Evolutionary conservation across 768 basidiomycete genomes (phyloP).

Genomic region (Fomitopsis serialis): DNA sequence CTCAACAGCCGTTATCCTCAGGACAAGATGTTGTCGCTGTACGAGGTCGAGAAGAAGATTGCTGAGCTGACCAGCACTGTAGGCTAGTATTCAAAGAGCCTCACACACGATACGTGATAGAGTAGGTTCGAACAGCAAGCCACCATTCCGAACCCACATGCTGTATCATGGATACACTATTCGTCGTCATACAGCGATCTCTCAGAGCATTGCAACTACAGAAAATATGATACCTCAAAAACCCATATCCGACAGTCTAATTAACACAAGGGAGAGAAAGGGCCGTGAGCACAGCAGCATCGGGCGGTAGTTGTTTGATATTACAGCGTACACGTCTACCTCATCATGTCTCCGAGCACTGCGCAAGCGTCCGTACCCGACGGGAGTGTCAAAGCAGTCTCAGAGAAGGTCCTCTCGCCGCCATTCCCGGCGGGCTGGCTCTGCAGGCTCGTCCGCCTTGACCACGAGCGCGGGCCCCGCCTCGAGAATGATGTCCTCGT

Average conservation of each 20-base stretch:
- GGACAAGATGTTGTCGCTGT: too few relatives aligned
- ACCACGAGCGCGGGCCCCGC: conserved; percentile 60
- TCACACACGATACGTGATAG: too few relatives aligned
- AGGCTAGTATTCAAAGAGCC: too few relatives aligned
- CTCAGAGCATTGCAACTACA: neutral
- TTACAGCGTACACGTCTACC: conserved; percentile 1
- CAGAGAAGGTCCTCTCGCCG: conserved; percentile 2
- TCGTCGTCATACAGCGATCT: neutral
- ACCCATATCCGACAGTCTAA: neutral
- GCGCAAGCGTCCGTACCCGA: conserved; percentile 1
- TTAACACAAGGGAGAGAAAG: neutral
- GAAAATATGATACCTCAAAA: neutral
- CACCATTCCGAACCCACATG: neutral
- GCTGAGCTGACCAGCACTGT: too few relatives aligned
- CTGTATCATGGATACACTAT: neutral
- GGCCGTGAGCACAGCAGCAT: neutral
- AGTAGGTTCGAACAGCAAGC: too few relatives aligned
- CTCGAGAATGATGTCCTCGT: conserved; percentile 71
- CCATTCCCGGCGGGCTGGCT: neutral
- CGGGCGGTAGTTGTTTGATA: neutral
- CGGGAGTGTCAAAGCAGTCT: neutral
- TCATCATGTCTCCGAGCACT: neutral
- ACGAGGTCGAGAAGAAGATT: too few relatives aligned
- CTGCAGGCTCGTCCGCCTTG: conserved; percentile 24
- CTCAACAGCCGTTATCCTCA: too few relatives aligned